Percentiles rank a stretch among this genome's conserved stretches.
Conservation (phyloP, 306 rosid genomes). For the Cicer pinnatifidum region DNA sequence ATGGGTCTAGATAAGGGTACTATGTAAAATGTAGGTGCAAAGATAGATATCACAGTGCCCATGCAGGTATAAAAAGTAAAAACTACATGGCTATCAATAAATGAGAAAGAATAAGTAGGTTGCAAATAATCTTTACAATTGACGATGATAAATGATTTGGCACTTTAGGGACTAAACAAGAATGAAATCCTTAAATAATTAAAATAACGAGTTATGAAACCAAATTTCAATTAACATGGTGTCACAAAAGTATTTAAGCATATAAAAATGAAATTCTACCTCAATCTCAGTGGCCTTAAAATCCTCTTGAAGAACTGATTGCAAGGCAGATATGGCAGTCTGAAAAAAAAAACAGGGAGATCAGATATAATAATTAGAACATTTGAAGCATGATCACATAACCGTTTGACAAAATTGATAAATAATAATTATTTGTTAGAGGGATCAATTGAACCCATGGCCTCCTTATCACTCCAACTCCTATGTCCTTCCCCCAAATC, state of each 20-base stretch:
- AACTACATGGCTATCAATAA: neutral
- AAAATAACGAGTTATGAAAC: neutral
- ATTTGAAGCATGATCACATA: neutral
- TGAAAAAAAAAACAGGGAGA: constrained; percentile 43
- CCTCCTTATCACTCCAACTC: neutral
- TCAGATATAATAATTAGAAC: neutral
- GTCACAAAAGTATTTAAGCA: neutral
- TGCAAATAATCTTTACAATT: constrained; percentile 8
- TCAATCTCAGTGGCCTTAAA: constrained; percentile 96
- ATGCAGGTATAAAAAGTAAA: neutral
- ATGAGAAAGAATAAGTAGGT: constrained; percentile 25
- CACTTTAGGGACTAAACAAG: neutral
- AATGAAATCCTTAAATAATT: neutral
- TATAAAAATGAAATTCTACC: constrained; percentile 54
- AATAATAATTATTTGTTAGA: neutral
- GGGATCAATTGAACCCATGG: neutral
- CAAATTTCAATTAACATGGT: constrained; percentile 31
- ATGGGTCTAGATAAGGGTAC: too few relatives aligned
- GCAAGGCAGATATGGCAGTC: constrained; percentile 98
- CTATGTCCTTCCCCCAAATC: neutral
- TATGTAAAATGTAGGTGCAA: too few relatives aligned
- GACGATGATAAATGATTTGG: neutral
- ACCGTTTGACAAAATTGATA: neutral
- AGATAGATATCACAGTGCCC: neutral
- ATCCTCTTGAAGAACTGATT: constrained; percentile 98